Evolutionary conservation across 805 yeast species (phyloP), one percentile per base, ranked within the genome.

Genomic region (Kodamaea leandrae): DNA sequence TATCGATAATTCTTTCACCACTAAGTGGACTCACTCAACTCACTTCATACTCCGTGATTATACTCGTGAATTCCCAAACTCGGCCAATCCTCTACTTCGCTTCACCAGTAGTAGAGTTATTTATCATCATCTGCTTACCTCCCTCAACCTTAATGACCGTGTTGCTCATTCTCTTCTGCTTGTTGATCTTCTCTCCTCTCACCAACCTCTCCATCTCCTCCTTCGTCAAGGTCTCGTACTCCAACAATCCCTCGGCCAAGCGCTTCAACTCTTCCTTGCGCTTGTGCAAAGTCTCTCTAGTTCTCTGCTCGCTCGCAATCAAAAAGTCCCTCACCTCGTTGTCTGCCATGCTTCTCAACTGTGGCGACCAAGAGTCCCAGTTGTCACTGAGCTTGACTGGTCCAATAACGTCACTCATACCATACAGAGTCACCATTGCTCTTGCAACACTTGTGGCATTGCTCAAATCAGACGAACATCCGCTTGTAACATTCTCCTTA

Each of bases 351-450:
- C 88, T 93, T 49, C 95, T 75, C 37, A 95, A 76, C 51, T 80
- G 79, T 10, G 91, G 85, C 2, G 96, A 88, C 99, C 99, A 93
- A 32, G 85, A 78, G 51, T 82, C 89, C 97, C 97, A 91, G 56
- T 86, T 82, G 55, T 89, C 96, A 35, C 91, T 77, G 36, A 93
- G 72, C 57, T 80, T 80, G 19, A 93, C 87, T 5, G 99, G 99
- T 2, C 99, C 99, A 43, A 93, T 86, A 42, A 75, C 78, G 39
- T 86, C 90, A 49, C 93, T 82, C 99, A 93, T 93, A 58, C 99
- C 99, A 60, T 86, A 93, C 37, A 88, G 82, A 0, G 96, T 88
- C 29, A 93, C 96, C 98, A 93, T 93, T 5, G 96, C 95, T 55
- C 96, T 76, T 2, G 99, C 99, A 43, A 88, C 89, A 42, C 79